A percentile compares a stretch with the other conserved stretches of the same genome.
phyloP scores from a whole-genome alignment of 1,139 yeast genomes.

The Hyphopichia fennica region DNA sequence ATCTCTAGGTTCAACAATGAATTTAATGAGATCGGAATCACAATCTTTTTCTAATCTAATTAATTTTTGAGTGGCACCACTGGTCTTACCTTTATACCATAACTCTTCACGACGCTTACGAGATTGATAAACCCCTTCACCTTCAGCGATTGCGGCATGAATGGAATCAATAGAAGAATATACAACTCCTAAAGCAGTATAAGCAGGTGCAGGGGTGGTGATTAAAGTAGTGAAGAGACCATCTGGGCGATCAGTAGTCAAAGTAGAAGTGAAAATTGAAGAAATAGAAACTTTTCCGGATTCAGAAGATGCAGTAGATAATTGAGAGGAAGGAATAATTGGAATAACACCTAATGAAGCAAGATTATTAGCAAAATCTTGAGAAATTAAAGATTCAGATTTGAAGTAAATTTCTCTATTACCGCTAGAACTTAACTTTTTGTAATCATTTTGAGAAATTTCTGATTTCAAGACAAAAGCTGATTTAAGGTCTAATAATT shows the following conservation, averaged over 20 bases:
- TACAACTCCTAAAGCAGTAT: constrained; percentile 78
- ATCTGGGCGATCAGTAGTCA: constrained; percentile 82
- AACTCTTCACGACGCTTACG: constrained; percentile 77
- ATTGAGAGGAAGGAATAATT: constrained; percentile 38
- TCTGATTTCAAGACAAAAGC: constrained; percentile 21
- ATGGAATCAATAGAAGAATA: constrained; percentile 86
- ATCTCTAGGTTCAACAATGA: constrained; percentile 71
- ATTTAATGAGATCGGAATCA: constrained; percentile 87
- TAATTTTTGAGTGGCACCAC: constrained; percentile 88
- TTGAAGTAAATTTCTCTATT: constrained; percentile 42
- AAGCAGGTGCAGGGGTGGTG: constrained; percentile 56
- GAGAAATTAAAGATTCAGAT: constrained; percentile 15
- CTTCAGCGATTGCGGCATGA: constrained; percentile 74
- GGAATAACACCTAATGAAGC: constrained; percentile 47
- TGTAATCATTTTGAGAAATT: constrained; percentile 16
- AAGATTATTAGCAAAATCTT: constrained; percentile 27
- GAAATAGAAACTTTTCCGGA: constrained; percentile 45
- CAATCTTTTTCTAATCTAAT: constrained; percentile 74
- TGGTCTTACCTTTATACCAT: constrained; percentile 95
- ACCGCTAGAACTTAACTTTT: constrained; percentile 33
- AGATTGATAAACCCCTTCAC: constrained; percentile 91
- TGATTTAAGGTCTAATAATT: constrained; percentile 17
- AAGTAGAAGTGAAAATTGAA: constrained; percentile 51
- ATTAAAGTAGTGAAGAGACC: constrained; percentile 85
- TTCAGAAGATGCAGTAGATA: constrained; percentile 43